Conservation (phyloP, 2,329 filamentous ascomycete species). For the Exophiala viscosa region DNA sequence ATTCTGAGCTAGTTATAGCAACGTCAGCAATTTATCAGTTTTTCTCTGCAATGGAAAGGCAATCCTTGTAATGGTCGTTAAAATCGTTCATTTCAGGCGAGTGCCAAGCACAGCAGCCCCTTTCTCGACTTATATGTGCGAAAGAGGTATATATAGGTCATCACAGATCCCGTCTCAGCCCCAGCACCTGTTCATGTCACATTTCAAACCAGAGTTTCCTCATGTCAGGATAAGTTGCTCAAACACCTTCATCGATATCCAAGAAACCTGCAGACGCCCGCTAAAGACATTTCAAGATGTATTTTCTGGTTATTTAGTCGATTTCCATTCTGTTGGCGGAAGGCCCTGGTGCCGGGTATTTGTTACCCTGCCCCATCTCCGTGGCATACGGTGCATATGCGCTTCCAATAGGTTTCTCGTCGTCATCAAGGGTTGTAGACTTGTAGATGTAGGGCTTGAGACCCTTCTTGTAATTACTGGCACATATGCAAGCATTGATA, state of each 20-base stretch:
- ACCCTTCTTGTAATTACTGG: conserved; percentile 83
- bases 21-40: too few species aligned
- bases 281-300: neutral
- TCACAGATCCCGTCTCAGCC: neutral
- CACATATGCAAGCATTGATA: conserved; percentile 78
- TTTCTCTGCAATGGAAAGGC: too few species aligned
- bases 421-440: conserved; percentile 15
- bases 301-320: conserved; percentile 8
- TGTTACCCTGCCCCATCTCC: conserved; percentile 14
- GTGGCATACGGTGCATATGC: conserved; percentile 24
- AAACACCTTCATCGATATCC: neutral
- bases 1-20: too few species aligned
- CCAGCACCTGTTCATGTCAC: neutral
- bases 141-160: neutral
- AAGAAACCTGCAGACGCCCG: conserved; percentile 7
- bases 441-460: conserved; percentile 73
- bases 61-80: too few species aligned
- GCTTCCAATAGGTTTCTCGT: conserved; percentile 25
- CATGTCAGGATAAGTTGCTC: conserved; percentile 6
- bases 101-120: too few species aligned
- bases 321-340: conserved; percentile 24
- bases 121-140: too few species aligned
- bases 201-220: conserved; percentile 8
- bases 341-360: conserved; percentile 12
- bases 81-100: too few species aligned